These are phyloP conservation scores for Paecilomyces variotii DNA, from an alignment of 2,329 filamentous ascomycete species.

Conservation along the genomic window DNA sequence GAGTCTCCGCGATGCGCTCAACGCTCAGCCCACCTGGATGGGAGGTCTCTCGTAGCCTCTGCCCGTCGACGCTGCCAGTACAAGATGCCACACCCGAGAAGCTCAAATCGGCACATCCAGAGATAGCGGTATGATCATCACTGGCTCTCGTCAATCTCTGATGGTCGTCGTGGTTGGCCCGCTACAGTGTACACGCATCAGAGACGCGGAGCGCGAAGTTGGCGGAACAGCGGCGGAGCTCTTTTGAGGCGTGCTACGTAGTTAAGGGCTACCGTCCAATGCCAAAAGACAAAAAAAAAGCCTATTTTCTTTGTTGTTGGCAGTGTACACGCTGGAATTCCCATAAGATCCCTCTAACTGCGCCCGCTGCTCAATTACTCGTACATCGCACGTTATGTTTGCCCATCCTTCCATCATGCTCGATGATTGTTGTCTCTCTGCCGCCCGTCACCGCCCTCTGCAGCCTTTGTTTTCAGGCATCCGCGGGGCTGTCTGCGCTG, in stretches of 20 bases:
- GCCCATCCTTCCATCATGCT: not conserved
- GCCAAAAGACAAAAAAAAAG: not conserved
- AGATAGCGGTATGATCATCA: conserved; percentile 1
- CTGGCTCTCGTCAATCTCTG: not conserved
- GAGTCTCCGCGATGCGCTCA: not conserved
- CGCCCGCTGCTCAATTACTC: not conserved
- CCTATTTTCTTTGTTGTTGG: not conserved
- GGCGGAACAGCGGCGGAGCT: not conserved
- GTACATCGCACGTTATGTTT: not conserved
- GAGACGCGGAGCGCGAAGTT: not conserved
- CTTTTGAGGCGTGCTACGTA: not conserved
- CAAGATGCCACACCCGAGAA: conserved; percentile 35
- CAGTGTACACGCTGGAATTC: not conserved
- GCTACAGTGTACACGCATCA: not conserved
- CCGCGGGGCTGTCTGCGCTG: conserved; percentile 4
- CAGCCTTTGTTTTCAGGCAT: conserved; percentile 1
- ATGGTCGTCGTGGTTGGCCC: not conserved
- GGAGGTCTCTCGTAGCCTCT: conserved; percentile 13
- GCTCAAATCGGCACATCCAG: conserved; percentile 41
- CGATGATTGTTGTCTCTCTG: not conserved
- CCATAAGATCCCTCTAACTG: not conserved
- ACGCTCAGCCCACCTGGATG: conserved; percentile 16
- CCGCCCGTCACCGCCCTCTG: not conserved
- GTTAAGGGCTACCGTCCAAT: not conserved
- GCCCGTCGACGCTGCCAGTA: conserved; percentile 31